These are phyloP conservation scores for Gloeostereum incarnatum DNA, from an alignment of 768 basidiomycete species.

Conservation along the genomic window DNA sequence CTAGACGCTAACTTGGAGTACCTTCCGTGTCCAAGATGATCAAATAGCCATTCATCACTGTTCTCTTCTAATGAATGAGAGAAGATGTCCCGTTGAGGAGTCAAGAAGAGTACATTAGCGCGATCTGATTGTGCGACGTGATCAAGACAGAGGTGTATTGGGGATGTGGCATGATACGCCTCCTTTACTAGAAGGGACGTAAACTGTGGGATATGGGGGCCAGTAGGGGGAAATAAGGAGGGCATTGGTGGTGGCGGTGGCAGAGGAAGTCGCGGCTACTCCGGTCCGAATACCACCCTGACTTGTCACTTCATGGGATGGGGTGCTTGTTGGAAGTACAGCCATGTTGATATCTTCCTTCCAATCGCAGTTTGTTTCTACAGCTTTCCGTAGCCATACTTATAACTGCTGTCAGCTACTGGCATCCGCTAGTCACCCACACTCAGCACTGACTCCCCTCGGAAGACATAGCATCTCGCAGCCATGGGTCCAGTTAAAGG, in stretches of 20 bases:
- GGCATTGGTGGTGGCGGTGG: slow-evolving; percentile 19
- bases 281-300: background rate
- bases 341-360: background rate
- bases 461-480: background rate
- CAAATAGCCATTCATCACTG: slow-evolving; percentile 48
- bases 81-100: slow-evolving; percentile 41
- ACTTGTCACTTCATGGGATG: background rate
- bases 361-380: background rate
- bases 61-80: slow-evolving; percentile 29
- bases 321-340: background rate
- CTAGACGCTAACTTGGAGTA: slow-evolving; percentile 26
- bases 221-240: slow-evolving; percentile 31
- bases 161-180: slow-evolving; percentile 55
- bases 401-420: background rate
- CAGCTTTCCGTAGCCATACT: background rate
- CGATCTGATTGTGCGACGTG: slow-evolving; percentile 22
- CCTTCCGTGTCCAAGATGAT: slow-evolving; percentile 27
- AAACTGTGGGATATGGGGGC: slow-evolving; percentile 44
- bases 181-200: slow-evolving; percentile 55
- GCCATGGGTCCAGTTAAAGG: background rate
- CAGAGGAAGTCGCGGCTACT: too few relatives aligned
- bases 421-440: background rate
- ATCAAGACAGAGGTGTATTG: slow-evolving; percentile 58
- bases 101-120: slow-evolving; percentile 35
- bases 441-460: background rate